phyloP scores from a whole-genome alignment of 257 asterid species.

The Plantago ovata region DNA sequence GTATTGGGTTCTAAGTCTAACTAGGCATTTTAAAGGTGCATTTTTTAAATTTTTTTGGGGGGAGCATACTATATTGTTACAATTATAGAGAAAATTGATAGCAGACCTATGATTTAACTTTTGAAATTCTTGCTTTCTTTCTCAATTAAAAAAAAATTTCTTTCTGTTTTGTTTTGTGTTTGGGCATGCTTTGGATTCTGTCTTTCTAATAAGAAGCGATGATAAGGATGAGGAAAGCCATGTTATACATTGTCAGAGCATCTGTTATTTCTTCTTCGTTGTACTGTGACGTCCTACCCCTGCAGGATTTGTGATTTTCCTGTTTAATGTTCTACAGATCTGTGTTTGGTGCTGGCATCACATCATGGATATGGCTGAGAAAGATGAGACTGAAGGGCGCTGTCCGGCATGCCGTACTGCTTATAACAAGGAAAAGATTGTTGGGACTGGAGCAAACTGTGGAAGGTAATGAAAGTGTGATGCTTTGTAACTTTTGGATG shows the following conservation, averaged over 20 bases:
- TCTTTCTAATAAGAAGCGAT: background rate
- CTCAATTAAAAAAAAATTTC: no score
- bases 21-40: no score
- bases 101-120: no score
- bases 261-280: conserved; percentile 12
- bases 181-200: background rate
- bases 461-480: conserved; percentile 45
- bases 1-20: no score
- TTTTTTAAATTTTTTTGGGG: no score
- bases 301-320: conserved; percentile 12
- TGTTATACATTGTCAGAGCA: background rate
- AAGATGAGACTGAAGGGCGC: conserved; percentile 88
- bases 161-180: background rate
- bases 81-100: no score
- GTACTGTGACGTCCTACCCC: conserved; percentile 7
- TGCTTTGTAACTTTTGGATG: conserved; percentile 13
- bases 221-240: background rate
- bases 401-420: conserved; percentile 98
- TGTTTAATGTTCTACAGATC: conserved; percentile 38
- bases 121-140: no score
- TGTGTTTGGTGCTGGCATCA: conserved; percentile 99
- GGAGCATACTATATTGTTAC: no score
- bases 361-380: conserved; percentile 96
- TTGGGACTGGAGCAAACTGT: conserved; percentile 69
- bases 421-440: conserved; percentile 96